phyloP scores from a whole-genome alignment of 352 stramenopile species.

The Heterotrichella gracilis region DNA sequence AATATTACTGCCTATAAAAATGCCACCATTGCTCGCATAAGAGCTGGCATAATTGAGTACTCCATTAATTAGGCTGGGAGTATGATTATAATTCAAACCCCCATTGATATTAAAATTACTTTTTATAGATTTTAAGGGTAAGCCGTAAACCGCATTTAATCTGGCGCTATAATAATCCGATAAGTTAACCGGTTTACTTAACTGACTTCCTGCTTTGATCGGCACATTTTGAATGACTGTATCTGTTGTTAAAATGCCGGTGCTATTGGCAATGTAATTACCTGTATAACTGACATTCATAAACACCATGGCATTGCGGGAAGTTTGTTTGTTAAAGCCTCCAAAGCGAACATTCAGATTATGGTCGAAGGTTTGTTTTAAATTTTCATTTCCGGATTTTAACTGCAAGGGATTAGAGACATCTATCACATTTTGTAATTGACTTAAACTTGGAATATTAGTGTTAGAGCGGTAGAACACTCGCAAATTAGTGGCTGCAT shows the following conservation, averaged over 20 bases:
- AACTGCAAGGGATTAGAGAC: neutral
- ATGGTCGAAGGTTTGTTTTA: neutral
- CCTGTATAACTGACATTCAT: neutral
- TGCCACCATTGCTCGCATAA: neutral
- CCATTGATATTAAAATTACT: neutral
- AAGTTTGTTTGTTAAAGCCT: neutral
- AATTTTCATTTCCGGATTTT: neutral
- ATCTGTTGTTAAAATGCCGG: neutral
- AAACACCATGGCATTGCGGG: neutral
- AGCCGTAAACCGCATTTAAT: neutral
- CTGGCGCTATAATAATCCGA: neutral
- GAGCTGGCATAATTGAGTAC: neutral
- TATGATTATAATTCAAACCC: neutral
- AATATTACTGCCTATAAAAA: neutral
- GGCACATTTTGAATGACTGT: neutral
- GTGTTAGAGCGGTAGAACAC: neutral
- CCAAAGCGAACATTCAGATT: neutral
- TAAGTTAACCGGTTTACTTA: neutral
- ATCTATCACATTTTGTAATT: constrained; percentile 2
- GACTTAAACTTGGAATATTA: neutral
- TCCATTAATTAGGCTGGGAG: neutral
- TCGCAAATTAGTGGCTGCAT: neutral
- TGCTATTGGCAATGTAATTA: neutral
- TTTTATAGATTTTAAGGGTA: neutral
- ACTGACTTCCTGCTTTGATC: neutral